These are phyloP conservation scores for Dictyostelium brefeldianum DNA, from an alignment of 78 protist genomes.

Conservation along the genomic window DNA sequence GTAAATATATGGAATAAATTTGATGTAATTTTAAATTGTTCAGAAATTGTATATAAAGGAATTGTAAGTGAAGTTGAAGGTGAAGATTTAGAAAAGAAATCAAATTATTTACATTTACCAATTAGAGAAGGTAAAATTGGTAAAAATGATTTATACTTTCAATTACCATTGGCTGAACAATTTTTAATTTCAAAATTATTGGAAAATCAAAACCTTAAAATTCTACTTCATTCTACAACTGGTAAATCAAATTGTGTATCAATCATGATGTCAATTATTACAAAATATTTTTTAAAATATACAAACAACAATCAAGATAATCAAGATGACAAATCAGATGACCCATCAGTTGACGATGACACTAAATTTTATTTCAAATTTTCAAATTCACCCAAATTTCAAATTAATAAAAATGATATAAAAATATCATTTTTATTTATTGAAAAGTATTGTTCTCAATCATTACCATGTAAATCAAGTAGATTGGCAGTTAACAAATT, in stretches of 20 bases:
- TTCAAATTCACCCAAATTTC: constrained; percentile 1
- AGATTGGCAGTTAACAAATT: constrained; percentile 23
- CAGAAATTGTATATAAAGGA: neutral
- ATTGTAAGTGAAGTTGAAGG: neutral
- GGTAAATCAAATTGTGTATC: constrained; percentile 57
- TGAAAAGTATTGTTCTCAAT: constrained; percentile 41
- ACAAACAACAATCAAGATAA: neutral
- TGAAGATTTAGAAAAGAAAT: neutral
- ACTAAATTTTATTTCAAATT: neutral
- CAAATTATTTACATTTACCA: constrained; percentile 26
- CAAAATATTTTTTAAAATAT: constrained; percentile 27
- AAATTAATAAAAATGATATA: constrained; percentile 30
- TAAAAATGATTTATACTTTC: constrained; percentile 14
- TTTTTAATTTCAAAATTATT: neutral
- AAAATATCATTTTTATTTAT: constrained; percentile 31
- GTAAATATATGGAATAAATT: constrained; percentile 16
- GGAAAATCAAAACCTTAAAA: neutral
- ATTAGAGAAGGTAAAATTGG: constrained; percentile 55
- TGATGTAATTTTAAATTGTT: constrained; percentile 56
- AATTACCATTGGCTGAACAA: constrained; percentile 13
- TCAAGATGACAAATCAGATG: neutral
- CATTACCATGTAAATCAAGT: constrained; percentile 39
- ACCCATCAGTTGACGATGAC: neutral
- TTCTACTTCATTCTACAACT: constrained; percentile 39
- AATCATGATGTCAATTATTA: neutral